Base-by-base conservation (phyloP, 1,284 basidiomycete species). In the Ustilago lituana region DNA sequence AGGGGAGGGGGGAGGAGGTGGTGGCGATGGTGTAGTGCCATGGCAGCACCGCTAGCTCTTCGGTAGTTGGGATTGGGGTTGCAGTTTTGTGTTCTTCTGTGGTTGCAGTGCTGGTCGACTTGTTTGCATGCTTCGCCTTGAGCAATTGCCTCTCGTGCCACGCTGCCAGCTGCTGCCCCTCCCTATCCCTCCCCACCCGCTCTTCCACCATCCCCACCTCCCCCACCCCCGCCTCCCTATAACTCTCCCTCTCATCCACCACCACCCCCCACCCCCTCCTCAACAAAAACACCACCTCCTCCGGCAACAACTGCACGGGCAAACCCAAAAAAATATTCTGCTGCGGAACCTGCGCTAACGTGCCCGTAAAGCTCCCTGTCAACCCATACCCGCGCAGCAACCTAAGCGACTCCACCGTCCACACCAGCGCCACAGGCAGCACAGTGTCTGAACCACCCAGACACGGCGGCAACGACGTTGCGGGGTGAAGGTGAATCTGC, bases 241-340 rank as follows among this genome's bases (percentile, higher is more conserved):
- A 65, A 80, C 45, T 47, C 3, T 8, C 2, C 0, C n/a, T 5
- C 35, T 69, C 66, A 19, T 69, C 60, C 5, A 69, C 44, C 0
- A 69, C 49, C 0, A 69, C 56, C 2, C 43, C 60, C 84, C 56
- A 54, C 91, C 93, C 88, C 70, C 90, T 89, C 60, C 90, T 86
- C 4, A 98, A 87, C 3, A 98, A 87, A 23, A 93, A 85, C 3
- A 91, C 91, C 2, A 91, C 92, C 82, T 98, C 96, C 81, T 99
- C 96, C 0, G 92, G 91, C 83, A 94, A 87, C 1, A 98, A 85
- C 17, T 93, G 85, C 2, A 97, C 84, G 1, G 96, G 96, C 15
- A 93, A 84, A 12, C 96, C 96, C 15, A 98, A 86, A 80, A 98
- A 98, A 1, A 92, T 88, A 83, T 99, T 99, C 83, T 99, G 96